A percentile compares a stretch with the other conserved stretches of the same genome.
These are phyloP conservation scores for Avena atlantica DNA, from an alignment of 176 grass and related monocot genomes.

Conservation along the genomic window DNA sequence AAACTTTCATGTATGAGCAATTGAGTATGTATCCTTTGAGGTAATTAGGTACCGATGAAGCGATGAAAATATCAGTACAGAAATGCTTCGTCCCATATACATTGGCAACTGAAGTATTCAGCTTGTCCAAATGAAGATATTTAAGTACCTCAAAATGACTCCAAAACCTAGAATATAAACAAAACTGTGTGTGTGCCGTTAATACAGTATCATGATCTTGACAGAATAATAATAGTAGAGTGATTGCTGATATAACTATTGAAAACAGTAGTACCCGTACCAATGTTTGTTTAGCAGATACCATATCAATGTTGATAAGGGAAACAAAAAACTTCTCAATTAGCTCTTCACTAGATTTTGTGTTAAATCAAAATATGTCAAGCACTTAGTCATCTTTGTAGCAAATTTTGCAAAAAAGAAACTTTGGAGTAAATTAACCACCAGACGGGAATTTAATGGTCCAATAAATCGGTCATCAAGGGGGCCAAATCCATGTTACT, in stretches of 20 bases:
- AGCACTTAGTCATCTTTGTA: constrained; percentile 2
- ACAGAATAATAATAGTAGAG: neutral
- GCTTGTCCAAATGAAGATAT: constrained; percentile 6
- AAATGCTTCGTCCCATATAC: neutral
- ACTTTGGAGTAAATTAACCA: constrained; percentile 22
- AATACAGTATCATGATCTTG: neutral
- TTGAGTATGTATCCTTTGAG: neutral
- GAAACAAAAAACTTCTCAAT: neutral
- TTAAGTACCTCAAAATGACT: neutral
- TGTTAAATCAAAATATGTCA: neutral
- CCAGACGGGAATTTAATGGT: neutral
- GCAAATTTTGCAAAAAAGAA: too few species aligned
- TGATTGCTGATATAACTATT: neutral
- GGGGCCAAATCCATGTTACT: neutral
- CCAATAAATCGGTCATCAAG: neutral
- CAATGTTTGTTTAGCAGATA: neutral
- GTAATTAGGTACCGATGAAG: neutral
- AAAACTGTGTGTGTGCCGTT: neutral
- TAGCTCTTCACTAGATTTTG: neutral
- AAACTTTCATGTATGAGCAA: constrained; percentile 3
- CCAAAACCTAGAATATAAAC: neutral
- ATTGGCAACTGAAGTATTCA: neutral
- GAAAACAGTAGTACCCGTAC: neutral
- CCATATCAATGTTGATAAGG: neutral
- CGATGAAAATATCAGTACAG: neutral